Evolutionary conservation across 352 stramenopile genomes (phyloP), one percentile per base, ranked within the genome.

Genomic region (Thalassiosira livingstoniorum): DNA sequence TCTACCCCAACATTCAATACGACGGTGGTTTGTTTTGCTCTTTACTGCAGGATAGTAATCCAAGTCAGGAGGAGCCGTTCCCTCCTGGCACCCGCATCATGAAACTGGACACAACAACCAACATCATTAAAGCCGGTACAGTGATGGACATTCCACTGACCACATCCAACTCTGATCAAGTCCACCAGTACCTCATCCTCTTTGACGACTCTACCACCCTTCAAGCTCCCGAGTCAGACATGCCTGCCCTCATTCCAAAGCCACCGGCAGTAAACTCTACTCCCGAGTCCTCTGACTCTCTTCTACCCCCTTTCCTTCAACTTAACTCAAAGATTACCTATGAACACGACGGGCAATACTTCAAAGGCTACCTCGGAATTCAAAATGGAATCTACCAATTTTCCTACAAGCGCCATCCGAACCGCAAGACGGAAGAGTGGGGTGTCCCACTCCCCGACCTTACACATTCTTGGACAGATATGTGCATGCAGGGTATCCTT

Each of bases 401-500:
- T 25, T n/a, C 35, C 7, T 75, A 65, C 27, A 37, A 42, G 2
- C 34, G 29, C 29, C 32, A 55, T 1, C 51, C 34, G 5, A 35
- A 60, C 34, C 47, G 34, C 11, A 31, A 25, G 32, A 53, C 64
- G 15, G 15, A 18, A 25, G 13, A 53, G 11, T 75, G 66, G 64
- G 61, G 25, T 15, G 21, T 75, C 31, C 67, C 58, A 0, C 60
- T 78, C 2, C 70, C 58, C 0, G 43, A 70, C 34, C 69, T 77
- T 27, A 39, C 32, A 43, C 69, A 51, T 13, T 21, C 18, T 2
- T 80, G 42, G 62, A 61, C 45, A 10, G 55, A 34, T 1, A 31
- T 73, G 4, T 15, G 66, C 0, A 25, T 15, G 0, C 45, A 71
- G 13, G 37, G 67, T 25, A 60, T 72, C 10, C n/a, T 80, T 47